Evolutionary conservation across 1,284 basidiomycete genomes (phyloP), one percentile per base, ranked within the genome.

Genomic region (Inonotus obliquus): DNA sequence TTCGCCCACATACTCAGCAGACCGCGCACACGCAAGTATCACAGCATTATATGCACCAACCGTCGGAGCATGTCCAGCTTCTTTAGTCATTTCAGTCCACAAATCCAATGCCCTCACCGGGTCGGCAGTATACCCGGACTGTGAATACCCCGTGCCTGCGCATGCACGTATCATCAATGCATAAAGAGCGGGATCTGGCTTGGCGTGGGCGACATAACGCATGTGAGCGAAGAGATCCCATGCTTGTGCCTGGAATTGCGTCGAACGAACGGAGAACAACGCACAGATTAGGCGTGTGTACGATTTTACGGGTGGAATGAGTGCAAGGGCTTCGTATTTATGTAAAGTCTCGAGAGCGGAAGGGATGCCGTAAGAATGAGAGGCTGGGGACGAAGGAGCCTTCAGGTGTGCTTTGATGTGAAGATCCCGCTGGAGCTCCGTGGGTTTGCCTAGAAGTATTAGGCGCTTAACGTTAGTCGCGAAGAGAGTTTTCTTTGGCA

Each of bases 221-320:
- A 98, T 97, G 72, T 98, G 95, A 1, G 91, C 79, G 72, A 94
- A 98, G 25, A 98, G 80, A 69, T 98, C 93, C 93, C 93, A 97
- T 0, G 92, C 94, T 63, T 92, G 86, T 0, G 89, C 87, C 45
- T 81, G 81, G 1, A 81, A 81, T 17, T 81, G 60, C 25, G 82
- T 74, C 32, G 79, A 73, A 56, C 74, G 69, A 3, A 77, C 74
- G n/a, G 77, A 77, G 65, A 89, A 81, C 32, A 92, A 83, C 23
- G 80, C 71, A 0, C 77, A 76, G 59, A 92, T 89, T 45, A 84
- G 71, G 32, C 81, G 78, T 4, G 83, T 83, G 68, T 92, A 92
- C 2, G 86, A 82, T 60, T 76, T 75, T 67, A 89, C 81, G 0
- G 89, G 85, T 0, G 86, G 82, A 1, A 82, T 79, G 7, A 77